Conservation (phyloP, 73 alveolate genomes). For the Uronychia setigera region DNA sequence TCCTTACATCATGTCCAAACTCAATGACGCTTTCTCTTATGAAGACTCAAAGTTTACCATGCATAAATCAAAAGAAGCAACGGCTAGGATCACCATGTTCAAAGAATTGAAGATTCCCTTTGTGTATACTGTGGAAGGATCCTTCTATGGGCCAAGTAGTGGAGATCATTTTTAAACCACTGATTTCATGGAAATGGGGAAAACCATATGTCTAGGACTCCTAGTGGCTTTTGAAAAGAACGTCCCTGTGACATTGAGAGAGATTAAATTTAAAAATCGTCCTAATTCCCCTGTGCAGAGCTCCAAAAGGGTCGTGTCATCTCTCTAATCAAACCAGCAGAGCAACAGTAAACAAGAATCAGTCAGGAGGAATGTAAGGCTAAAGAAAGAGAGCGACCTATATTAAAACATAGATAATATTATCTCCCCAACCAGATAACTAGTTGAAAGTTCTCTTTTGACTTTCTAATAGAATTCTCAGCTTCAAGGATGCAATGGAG, state of each 20-base stretch:
- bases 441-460: background rate
- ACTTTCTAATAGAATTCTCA: no score
- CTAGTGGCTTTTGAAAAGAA: slow-evolving; percentile 16
- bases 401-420: no score
- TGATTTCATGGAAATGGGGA: slow-evolving; percentile 78
- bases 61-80: slow-evolving; percentile 87
- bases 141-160: slow-evolving; percentile 89
- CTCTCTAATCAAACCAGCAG: no score
- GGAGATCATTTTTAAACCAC: slow-evolving; percentile 76
- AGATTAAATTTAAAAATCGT: background rate
- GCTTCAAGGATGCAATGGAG: background rate
- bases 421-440: background rate
- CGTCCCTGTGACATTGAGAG: background rate
- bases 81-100: slow-evolving; percentile 95
- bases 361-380: background rate
- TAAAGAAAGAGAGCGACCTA: background rate
- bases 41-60: slow-evolving; percentile 84
- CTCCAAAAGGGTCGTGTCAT: no score
- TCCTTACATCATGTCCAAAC: slow-evolving; percentile 82
- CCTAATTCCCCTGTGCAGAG: slow-evolving; percentile 33
- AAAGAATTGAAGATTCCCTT: slow-evolving; percentile 85
- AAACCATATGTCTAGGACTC: slow-evolving; percentile 79
- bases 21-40: slow-evolving; percentile 74
- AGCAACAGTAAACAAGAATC: no score
- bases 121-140: slow-evolving; percentile 94